Evolutionary conservation across 441 rosid species (phyloP).

Genomic region (Populus hybrid): DNA sequence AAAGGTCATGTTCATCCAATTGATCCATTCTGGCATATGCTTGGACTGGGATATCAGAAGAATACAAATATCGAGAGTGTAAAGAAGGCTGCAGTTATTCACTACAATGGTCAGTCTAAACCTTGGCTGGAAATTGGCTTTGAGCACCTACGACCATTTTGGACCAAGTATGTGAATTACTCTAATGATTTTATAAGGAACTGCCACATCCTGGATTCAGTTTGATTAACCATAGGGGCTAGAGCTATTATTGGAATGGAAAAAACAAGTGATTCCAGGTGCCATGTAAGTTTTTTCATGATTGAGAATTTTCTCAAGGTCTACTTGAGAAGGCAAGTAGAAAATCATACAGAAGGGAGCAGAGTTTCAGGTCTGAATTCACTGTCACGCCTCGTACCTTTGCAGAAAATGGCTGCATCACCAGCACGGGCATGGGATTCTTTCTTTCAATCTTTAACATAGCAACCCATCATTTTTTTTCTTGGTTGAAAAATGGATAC

Average conservation of each 20-base stretch:
- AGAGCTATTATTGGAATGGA: conserved; percentile 32
- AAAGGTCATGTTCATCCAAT: conserved; percentile 82
- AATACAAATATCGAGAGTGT: conserved; percentile 63
- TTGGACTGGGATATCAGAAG: conserved; percentile 92
- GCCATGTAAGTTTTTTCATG: conserved; percentile 19
- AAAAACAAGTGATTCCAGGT: conserved; percentile 11
- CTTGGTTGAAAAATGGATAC: conserved; percentile 38
- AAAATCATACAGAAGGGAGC: conserved; percentile 23
- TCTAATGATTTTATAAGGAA: conserved; percentile 84
- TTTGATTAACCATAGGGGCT: conserved; percentile 31
- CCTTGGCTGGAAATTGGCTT: conserved; percentile 98
- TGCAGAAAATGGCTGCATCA: conserved; percentile 22
- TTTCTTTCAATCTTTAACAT: conserved; percentile 68
- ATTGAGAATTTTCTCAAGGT: conserved; percentile 20
- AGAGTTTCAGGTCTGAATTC: conserved; percentile 23
- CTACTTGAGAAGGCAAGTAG: conserved; percentile 29
- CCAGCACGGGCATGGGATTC: conserved; percentile 39
- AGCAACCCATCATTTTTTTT: conserved; percentile 45
- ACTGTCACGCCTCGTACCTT: conserved; percentile 21
- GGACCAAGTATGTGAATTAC: conserved; percentile 93
- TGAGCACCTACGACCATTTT: conserved; percentile 96
- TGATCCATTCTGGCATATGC: conserved; percentile 96
- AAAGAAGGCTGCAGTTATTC: conserved; percentile 85
- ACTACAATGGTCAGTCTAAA: conserved; percentile 97
- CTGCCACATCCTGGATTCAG: conserved; percentile 86